Percentiles rank a stretch among this genome's conserved stretches.
Conservation (phyloP, 176 grass and related monocot genomes). For the Urochloa ruziziensis region DNA sequence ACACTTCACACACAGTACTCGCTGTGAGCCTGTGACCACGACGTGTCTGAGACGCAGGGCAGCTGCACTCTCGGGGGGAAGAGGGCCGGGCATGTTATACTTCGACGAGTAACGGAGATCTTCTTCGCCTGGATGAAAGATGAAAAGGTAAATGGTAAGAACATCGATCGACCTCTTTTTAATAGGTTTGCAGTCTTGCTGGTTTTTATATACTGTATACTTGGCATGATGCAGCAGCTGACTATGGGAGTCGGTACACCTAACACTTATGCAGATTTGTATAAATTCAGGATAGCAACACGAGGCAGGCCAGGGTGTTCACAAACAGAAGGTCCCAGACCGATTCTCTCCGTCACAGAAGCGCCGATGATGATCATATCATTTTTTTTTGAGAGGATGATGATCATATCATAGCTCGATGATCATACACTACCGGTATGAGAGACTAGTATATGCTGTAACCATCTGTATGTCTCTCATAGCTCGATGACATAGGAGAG, state of each 20-base stretch:
- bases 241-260: background rate
- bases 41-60: background rate
- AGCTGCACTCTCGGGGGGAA: background rate
- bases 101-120: background rate
- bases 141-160: background rate
- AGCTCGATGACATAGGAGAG: background rate
- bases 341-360: too few relatives aligned
- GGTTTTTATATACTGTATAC: background rate
- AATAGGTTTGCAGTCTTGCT: background rate
- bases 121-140: too few relatives aligned
- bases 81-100: background rate
- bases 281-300: too few relatives aligned
- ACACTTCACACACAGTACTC: background rate
- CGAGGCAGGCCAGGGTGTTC: too few relatives aligned
- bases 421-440: background rate
- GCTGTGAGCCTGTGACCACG: background rate
- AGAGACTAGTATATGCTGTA: background rate
- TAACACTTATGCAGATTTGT: too few relatives aligned
- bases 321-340: too few relatives aligned
- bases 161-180: too few relatives aligned
- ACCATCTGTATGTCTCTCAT: background rate
- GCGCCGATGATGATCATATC: background rate
- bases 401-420: too few relatives aligned
- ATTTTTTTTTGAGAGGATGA: too few relatives aligned
- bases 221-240: background rate